phyloP scores from a whole-genome alignment of 2,329 filamentous ascomycete genomes.

The Aureobasidium leucospermi region DNA sequence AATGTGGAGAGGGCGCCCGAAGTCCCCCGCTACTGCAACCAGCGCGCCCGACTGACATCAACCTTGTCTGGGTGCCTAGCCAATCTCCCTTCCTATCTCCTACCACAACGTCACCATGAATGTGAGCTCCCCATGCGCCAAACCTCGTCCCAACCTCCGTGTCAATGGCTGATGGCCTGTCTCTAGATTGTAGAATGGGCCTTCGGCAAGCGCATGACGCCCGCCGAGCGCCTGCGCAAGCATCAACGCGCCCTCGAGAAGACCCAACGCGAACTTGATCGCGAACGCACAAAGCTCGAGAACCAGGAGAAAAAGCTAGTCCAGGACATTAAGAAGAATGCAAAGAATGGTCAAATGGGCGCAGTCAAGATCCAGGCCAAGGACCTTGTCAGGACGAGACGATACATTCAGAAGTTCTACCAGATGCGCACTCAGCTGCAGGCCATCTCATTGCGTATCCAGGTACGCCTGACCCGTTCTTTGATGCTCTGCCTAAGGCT shows the following conservation, averaged over 20 bases:
- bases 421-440: slow-evolving; percentile 96
- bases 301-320: slow-evolving; percentile 98
- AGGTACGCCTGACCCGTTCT: slow-evolving; percentile 50
- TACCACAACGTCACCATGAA: neutral
- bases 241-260: slow-evolving; percentile 96
- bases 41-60: neutral
- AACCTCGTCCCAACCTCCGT: neutral
- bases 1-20: neutral
- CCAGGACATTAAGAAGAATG: slow-evolving; percentile 93
- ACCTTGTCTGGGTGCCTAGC: neutral
- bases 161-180: neutral
- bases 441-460: slow-evolving; percentile 88
- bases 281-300: slow-evolving; percentile 90
- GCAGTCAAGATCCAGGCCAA: slow-evolving; percentile 98
- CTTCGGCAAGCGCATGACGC: slow-evolving; percentile 98
- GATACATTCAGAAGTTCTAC: slow-evolving; percentile 97
- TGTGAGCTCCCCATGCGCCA: neutral
- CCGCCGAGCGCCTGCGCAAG: slow-evolving; percentile 74
- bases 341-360: slow-evolving; percentile 97
- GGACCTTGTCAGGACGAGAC: slow-evolving; percentile 84
- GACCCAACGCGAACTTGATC: slow-evolving; percentile 91
- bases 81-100: neutral
- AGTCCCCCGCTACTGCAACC: neutral
- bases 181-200: slow-evolving; percentile 91
- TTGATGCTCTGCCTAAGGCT: neutral